Percentiles rank a stretch among this genome's conserved stretches.
These are phyloP conservation scores for Ustilago lituana DNA, from an alignment of 1,284 basidiomycete genomes.

Conservation along the genomic window DNA sequence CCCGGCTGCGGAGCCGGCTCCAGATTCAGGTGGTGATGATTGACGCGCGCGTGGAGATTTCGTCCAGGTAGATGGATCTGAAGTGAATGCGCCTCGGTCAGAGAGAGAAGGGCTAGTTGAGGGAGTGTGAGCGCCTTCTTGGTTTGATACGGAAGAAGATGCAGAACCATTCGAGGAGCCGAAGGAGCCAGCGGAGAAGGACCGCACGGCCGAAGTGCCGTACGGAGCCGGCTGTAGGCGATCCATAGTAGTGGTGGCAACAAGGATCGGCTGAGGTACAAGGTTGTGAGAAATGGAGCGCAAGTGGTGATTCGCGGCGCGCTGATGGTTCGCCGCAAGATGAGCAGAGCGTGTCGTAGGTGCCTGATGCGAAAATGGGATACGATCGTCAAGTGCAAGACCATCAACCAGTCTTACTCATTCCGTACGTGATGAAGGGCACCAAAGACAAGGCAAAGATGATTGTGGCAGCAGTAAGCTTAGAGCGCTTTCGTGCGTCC, in stretches of 20 bases:
- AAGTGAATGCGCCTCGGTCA: conserved; percentile 13
- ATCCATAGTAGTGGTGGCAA: too few species aligned
- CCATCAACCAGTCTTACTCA: too few species aligned
- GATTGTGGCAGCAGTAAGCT: too few species aligned
- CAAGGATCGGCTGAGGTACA: too few species aligned
- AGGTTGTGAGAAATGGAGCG: too few species aligned
- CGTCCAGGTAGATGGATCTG: conserved; percentile 12
- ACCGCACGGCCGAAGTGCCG: conserved; percentile 19
- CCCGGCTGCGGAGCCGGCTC: conserved; percentile 1
- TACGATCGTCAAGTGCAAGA: not conserved
- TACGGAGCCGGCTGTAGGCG: conserved; percentile 22
- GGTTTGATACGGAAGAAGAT: conserved; percentile 11
- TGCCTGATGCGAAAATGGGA: too few species aligned
- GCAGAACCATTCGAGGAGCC: conserved; percentile 30
- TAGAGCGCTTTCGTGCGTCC: too few species aligned
- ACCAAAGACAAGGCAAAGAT: too few species aligned
- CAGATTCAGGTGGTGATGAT: conserved; percentile 2
- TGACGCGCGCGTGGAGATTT: conserved; percentile 12
- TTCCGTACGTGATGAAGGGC: too few species aligned
- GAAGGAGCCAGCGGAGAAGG: conserved; percentile 34
- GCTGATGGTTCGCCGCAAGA: too few species aligned
- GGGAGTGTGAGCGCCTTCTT: conserved; percentile 16
- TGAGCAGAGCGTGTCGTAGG: too few species aligned
- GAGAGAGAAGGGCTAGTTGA: conserved; percentile 42
- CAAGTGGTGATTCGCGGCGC: too few species aligned